phyloP scores from a whole-genome alignment of 2,329 filamentous ascomycete species.

The Pestalotiopsis sp. region DNA sequence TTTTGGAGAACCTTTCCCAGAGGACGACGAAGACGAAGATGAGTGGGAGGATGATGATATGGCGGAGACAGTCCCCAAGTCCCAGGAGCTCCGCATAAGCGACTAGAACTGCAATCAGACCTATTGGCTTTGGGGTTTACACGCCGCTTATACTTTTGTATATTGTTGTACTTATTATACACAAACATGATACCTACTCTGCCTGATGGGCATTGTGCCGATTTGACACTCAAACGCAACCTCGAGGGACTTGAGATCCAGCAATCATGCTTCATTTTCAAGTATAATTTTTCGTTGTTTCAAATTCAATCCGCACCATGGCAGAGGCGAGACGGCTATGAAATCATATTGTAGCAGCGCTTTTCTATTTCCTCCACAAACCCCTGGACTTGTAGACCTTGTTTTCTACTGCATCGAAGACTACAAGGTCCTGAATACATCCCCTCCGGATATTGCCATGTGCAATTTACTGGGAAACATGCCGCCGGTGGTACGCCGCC shows the following conservation, averaged over 20 bases:
- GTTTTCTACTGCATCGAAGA: no score
- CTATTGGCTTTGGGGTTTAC: not conserved
- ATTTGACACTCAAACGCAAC: not conserved
- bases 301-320: no score
- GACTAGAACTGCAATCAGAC: not conserved
- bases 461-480: no score
- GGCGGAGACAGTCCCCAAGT: constrained; percentile 12
- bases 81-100: constrained; percentile 10
- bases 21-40: constrained; percentile 46
- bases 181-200: not conserved
- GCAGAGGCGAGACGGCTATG: no score
- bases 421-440: no score
- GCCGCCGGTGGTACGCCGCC: not conserved
- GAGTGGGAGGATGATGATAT: constrained; percentile 57
- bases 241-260: no score
- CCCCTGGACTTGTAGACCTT: no score
- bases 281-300: no score
- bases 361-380: no score
- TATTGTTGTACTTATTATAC: not conserved
- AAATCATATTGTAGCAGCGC: no score
- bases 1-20: constrained; percentile 57
- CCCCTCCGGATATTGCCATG: no score
- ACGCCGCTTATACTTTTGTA: not conserved
- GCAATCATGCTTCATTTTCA: no score
- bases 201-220: not conserved